Evolutionary conservation across 768 basidiomycete genomes (phyloP).

Genomic region (Trametes coccinea): DNA sequence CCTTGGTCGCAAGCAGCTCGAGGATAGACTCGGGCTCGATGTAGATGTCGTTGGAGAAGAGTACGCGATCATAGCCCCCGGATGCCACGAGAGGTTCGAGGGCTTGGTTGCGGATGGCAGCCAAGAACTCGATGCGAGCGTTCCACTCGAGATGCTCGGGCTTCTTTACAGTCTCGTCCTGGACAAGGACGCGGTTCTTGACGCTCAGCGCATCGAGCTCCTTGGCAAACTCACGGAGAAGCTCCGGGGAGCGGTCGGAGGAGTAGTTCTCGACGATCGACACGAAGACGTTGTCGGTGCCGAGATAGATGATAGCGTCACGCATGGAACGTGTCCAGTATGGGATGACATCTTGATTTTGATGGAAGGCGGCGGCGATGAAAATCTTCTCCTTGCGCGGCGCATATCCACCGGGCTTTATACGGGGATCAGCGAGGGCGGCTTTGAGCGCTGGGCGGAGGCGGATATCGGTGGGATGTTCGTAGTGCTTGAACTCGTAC

Average conservation of each 20-base stretch:
- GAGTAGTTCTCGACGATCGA: slow-evolving; percentile 44
- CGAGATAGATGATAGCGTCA: slow-evolving; percentile 39
- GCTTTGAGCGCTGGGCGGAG: slow-evolving; percentile 25
- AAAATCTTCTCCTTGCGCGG: slow-evolving; percentile 33
- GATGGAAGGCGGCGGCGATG: slow-evolving; percentile 44
- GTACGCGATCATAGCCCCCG: slow-evolving; percentile 40
- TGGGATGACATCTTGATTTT: slow-evolving; percentile 40
- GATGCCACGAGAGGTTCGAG: slow-evolving; percentile 40
- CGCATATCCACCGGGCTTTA: slow-evolving; percentile 24
- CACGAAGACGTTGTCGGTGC: slow-evolving; percentile 44
- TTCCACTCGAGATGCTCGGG: slow-evolving; percentile 30
- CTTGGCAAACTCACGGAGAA: slow-evolving; percentile 32
- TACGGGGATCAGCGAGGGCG: slow-evolving; percentile 24
- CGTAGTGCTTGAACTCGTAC: slow-evolving; percentile 25
- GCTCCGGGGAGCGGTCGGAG: slow-evolving; percentile 33
- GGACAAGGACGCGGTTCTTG: slow-evolving; percentile 33
- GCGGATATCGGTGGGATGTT: slow-evolving; percentile 30
- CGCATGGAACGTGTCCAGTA: slow-evolving; percentile 41
- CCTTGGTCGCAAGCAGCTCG: slow-evolving; percentile 40
- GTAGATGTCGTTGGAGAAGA: slow-evolving; percentile 46
- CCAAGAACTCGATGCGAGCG: slow-evolving; percentile 40
- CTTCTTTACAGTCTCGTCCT: slow-evolving; percentile 28
- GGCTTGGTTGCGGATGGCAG: slow-evolving; percentile 42
- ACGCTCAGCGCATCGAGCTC: slow-evolving; percentile 30
- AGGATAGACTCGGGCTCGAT: slow-evolving; percentile 42